These are phyloP conservation scores for Fusarium sp. DNA, from an alignment of 2,329 filamentous ascomycete species.

Conservation along the genomic window DNA sequence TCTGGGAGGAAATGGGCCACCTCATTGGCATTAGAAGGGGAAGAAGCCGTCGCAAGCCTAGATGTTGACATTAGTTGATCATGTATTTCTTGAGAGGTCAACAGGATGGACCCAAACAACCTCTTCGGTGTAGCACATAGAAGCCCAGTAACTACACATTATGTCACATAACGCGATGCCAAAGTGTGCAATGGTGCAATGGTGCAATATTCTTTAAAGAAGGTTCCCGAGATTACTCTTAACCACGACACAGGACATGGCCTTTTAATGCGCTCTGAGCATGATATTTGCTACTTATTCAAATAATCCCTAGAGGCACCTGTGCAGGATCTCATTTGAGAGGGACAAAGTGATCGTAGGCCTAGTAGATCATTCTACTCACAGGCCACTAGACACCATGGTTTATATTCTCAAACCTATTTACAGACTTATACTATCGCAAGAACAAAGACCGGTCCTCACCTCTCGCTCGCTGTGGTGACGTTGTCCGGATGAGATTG, in stretches of 20 bases:
- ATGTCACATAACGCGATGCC: background rate
- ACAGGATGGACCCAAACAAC: background rate
- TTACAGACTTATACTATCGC: background rate
- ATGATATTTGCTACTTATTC: background rate
- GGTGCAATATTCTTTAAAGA: too few relatives aligned
- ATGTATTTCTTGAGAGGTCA: background rate
- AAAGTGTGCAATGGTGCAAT: background rate
- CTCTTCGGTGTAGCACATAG: background rate
- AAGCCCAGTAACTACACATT: background rate
- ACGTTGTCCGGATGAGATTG: too few relatives aligned
- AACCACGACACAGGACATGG: background rate
- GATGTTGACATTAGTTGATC: background rate
- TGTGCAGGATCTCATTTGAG: background rate
- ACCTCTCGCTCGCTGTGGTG: background rate
- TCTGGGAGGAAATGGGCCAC: slow-evolving; percentile 64
- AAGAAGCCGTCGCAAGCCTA: slow-evolving; percentile 8
- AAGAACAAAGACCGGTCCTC: background rate
- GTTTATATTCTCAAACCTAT: background rate
- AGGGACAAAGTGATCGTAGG: background rate
- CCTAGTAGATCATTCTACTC: background rate
- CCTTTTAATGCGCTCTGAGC: background rate
- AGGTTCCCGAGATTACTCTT: too few relatives aligned
- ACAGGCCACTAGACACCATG: background rate
- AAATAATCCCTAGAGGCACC: background rate
- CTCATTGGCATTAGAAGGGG: slow-evolving; percentile 53